A percentile compares a stretch with the other conserved stretches of the same genome.
Conservation (phyloP, 768 basidiomycete genomes). For the Solioccasus polychromus region DNA sequence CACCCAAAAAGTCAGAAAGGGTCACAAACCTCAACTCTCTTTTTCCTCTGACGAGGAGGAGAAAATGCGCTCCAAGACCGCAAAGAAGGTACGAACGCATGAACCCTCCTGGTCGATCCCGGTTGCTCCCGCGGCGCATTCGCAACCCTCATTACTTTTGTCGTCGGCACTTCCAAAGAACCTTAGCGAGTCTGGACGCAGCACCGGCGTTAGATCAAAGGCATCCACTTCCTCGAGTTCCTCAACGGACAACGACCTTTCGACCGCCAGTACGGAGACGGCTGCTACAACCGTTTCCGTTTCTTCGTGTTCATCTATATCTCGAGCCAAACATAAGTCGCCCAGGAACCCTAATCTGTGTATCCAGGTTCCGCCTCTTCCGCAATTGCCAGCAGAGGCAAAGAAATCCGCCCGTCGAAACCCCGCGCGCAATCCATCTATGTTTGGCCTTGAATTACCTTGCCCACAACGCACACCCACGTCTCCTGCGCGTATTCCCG, state of each 20-base stretch:
- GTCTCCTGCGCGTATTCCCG: conserved; percentile 29
- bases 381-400: conserved; percentile 16
- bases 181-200: conserved; percentile 16
- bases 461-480: conserved; percentile 36
- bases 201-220: conserved; percentile 22
- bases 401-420: conserved; percentile 40
- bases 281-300: conserved; percentile 27
- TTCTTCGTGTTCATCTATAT: conserved; percentile 16
- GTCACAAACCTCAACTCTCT: conserved; percentile 40
- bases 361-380: conserved; percentile 21
- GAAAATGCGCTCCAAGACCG: conserved; percentile 53
- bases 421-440: conserved; percentile 58
- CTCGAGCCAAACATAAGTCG: conserved; percentile 17
- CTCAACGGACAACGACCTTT: conserved; percentile 34
- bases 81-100: conserved; percentile 56
- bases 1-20: conserved; percentile 30
- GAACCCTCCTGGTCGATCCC: conserved; percentile 34
- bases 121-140: conserved; percentile 21
- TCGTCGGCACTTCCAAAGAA: conserved; percentile 16
- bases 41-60: conserved; percentile 79
- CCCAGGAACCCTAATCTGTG: conserved; percentile 17
- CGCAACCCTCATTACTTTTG: conserved; percentile 21
- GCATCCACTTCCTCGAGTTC: conserved; percentile 26
- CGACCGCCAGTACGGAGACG: conserved; percentile 31
- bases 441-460: conserved; percentile 65